phyloP scores from a whole-genome alignment of 2,329 filamentous ascomycete genomes.

The Colletotrichum sansevieriae region DNA sequence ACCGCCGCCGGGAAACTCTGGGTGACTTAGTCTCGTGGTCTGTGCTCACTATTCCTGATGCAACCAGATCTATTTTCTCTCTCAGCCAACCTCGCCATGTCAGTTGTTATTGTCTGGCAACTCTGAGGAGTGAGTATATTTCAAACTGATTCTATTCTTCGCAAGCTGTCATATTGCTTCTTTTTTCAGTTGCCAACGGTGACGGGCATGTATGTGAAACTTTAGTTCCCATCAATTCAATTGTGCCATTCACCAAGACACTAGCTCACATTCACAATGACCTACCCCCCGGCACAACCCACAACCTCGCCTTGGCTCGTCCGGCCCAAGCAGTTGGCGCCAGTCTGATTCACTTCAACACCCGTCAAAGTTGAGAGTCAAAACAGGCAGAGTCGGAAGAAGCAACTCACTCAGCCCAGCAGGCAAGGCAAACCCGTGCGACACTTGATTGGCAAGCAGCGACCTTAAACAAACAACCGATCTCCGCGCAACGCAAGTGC shows the following conservation, averaged over 20 bases:
- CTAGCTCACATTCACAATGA: neutral
- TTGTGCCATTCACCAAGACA: neutral
- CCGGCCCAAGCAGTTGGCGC: conserved; percentile 34
- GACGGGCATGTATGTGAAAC: conserved; percentile 22
- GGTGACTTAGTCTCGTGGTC: neutral
- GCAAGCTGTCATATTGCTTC: conserved; percentile 5
- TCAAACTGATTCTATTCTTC: neutral
- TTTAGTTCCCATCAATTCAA: neutral
- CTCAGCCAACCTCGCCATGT: neutral
- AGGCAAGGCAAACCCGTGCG: conserved; percentile 8
- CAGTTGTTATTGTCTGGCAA: conserved; percentile 6
- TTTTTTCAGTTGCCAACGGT: conserved; percentile 10
- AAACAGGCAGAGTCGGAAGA: neutral
- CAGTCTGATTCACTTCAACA: conserved; percentile 21
- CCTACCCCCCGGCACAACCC: neutral
- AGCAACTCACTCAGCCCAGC: conserved; percentile 20
- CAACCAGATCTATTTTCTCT: conserved; percentile 13
- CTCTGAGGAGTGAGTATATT: conserved; percentile 5
- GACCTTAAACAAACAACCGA: neutral
- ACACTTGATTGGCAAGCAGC: conserved; percentile 27
- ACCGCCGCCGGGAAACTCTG: no score
- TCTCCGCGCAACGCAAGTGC: neutral
- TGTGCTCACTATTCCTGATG: neutral
- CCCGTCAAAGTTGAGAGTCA: conserved; percentile 4
- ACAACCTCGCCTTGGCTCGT: conserved; percentile 4